Evolutionary conservation across 495 filamentous ascomycete species (phyloP).

Genomic region (Penicillium silybi): DNA sequence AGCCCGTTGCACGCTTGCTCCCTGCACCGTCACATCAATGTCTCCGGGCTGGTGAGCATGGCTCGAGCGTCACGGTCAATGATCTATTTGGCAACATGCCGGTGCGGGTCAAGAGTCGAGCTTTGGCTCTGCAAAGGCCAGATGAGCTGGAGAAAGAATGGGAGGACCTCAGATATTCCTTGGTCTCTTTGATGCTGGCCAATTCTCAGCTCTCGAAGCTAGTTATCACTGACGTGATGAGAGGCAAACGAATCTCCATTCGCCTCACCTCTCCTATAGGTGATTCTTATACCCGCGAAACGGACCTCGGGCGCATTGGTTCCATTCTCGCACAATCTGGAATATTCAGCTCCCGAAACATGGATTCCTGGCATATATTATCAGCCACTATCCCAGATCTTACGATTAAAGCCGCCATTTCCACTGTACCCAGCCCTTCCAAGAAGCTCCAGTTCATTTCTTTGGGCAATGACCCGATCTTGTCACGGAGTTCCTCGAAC

Average conservation of each 20-base stretch:
- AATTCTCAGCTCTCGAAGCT: constrained; percentile 37
- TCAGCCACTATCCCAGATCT: constrained; percentile 59
- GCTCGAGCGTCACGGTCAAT: constrained; percentile 75
- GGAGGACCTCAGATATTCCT: constrained; percentile 56
- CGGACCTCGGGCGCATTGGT: constrained; percentile 36
- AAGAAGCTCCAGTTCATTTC: constrained; percentile 77
- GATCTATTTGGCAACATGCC: constrained; percentile 95
- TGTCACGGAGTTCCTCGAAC: constrained; percentile 50
- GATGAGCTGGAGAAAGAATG: constrained; percentile 65
- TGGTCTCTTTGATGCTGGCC: constrained; percentile 64
- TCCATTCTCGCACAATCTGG: constrained; percentile 62
- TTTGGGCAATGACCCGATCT: constrained; percentile 60
- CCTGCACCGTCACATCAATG: constrained; percentile 62
- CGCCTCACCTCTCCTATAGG: constrained; percentile 11
- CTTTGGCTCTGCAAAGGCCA: constrained; percentile 40
- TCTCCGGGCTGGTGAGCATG: constrained; percentile 55
- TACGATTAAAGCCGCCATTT: constrained; percentile 64
- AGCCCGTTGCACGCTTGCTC: constrained; percentile 59
- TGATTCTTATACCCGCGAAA: background rate
- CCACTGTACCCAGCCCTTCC: constrained; percentile 61
- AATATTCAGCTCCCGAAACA: constrained; percentile 48
- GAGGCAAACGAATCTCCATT: constrained; percentile 28
- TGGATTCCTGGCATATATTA: constrained; percentile 61
- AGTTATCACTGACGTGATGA: constrained; percentile 28
- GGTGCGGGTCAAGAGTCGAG: constrained; percentile 85